Base-by-base conservation (phyloP, 805 yeast genomes). In the Starmera dryadoides region DNA sequence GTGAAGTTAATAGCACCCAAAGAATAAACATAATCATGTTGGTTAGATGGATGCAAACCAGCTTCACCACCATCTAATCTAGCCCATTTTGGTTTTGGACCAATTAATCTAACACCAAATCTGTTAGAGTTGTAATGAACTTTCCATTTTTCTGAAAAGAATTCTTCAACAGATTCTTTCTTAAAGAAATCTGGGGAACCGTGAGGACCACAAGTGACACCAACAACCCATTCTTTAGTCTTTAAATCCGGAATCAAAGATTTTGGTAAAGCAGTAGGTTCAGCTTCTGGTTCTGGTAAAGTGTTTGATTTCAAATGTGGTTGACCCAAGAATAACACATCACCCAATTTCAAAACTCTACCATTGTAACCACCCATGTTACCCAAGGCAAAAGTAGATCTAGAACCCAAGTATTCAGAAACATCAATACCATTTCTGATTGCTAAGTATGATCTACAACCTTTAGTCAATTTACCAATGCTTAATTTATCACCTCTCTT, bases 61-160 rank as follows among this genome's bases (percentile, higher is more conserved):
- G 93, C 98, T 53, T 88, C 96, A 44, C 98, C 98, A 64, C 98
- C 98, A 59, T 88, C 96, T 9, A 73, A 60, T 66, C 98, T 78
- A 11, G 97, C 96, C 98, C 98, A 93, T 56, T 77, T 73, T 11
- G 98, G 98, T 62, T 88, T 91, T 42, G 98, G 98, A 34, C 97
- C 97, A 48, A 84, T 79, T 50, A 91, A 70, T 57, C 98, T 77
- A 28, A 91, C 95, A 59, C 98, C 98, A 62, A 91, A 91, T 60
- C 98, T 77, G 66, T 91, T 91, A 25, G 98, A 89, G 65, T 91
- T 91, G 71, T 93, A 93, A 60, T 93, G 98, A 37, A 91, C 88
- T 62, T 88, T 91, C 98, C 98, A 91, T 44, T 74, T 76, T 38
- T 78, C 72, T 4, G 70, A 53, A 58, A 91, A 87, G 64, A 91